Conservation (phyloP, 169 alveolate species). For the Eimeria acervulina region DNA sequence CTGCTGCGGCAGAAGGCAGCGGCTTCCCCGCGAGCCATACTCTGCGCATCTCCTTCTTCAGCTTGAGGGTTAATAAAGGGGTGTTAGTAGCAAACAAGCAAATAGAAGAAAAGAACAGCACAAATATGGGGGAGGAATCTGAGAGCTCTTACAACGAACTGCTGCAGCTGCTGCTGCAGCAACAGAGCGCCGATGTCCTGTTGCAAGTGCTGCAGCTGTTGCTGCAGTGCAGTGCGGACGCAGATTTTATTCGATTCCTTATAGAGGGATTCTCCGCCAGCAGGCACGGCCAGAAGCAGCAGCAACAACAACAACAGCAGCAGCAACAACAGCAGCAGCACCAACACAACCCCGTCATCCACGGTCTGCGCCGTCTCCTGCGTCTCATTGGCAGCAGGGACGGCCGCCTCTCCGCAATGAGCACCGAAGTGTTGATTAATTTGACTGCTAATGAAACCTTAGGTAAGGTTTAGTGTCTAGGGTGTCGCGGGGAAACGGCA, state of each 20-base stretch:
- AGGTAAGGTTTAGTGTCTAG: not conserved
- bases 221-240: conserved; percentile 59
- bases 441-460: conserved; percentile 47
- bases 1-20: conserved; percentile 29
- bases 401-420: conserved; percentile 44
- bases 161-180: conserved; percentile 10
- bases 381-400: conserved; percentile 43
- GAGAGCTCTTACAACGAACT: conserved; percentile 25
- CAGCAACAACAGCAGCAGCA: conserved; percentile 21
- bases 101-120: not conserved
- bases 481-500: not conserved
- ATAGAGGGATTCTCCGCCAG: conserved; percentile 1
- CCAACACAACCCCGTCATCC: not conserved
- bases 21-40: not conserved
- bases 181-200: conserved; percentile 23
- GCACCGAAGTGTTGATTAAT: conserved; percentile 44
- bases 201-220: conserved; percentile 33
- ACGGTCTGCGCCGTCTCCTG: conserved; percentile 44
- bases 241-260: not conserved
- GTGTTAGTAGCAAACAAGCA: not conserved
- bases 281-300: not conserved
- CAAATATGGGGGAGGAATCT: not conserved
- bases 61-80: not conserved
- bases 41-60: not conserved
- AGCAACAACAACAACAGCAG: not conserved